These are phyloP conservation scores for Russula compacta DNA, from an alignment of 768 basidiomycete genomes.

Conservation along the genomic window DNA sequence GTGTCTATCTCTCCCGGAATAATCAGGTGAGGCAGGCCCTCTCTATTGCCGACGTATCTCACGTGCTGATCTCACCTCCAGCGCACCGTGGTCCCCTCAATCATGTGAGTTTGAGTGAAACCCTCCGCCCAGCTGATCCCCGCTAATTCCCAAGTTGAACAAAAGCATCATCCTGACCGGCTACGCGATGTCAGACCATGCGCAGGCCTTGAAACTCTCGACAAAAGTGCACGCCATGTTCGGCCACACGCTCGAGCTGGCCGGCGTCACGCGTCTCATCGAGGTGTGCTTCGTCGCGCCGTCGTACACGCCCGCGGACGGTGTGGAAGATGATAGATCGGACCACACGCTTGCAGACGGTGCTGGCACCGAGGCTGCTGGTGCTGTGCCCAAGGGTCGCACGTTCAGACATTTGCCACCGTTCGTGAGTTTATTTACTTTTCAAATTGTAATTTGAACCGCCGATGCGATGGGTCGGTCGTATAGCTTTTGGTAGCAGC, in stretches of 20 bases:
- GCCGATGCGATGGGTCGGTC: constrained; percentile 42
- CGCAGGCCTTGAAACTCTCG: constrained; percentile 75
- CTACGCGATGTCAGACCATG: constrained; percentile 89
- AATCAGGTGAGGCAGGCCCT: constrained; percentile 45
- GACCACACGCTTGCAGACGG: constrained; percentile 56
- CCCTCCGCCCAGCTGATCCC: neutral
- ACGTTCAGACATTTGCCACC: constrained; percentile 85
- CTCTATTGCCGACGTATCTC: neutral
- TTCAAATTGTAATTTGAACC: constrained; percentile 29
- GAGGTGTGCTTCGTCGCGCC: constrained; percentile 74
- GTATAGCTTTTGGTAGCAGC: constrained; percentile 23
- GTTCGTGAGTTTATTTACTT: constrained; percentile 54
- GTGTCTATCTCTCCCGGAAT: constrained; percentile 71
- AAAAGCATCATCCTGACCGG: constrained; percentile 79
- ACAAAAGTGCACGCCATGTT: constrained; percentile 81
- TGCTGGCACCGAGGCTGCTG: constrained; percentile 23
- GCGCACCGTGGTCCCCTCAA: constrained; percentile 70
- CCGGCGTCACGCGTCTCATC: constrained; percentile 68
- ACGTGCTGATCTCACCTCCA: constrained; percentile 23
- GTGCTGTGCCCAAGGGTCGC: constrained; percentile 27
- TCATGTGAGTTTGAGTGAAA: constrained; percentile 49
- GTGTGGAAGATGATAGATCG: constrained; percentile 47
- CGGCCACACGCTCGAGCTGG: constrained; percentile 78
- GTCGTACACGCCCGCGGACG: constrained; percentile 25
- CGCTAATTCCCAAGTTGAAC: neutral